A percentile compares a stretch with the other conserved stretches of the same genome.
Conservation (phyloP, 1,284 basidiomycete genomes). For the Puccinia hordei region DNA sequence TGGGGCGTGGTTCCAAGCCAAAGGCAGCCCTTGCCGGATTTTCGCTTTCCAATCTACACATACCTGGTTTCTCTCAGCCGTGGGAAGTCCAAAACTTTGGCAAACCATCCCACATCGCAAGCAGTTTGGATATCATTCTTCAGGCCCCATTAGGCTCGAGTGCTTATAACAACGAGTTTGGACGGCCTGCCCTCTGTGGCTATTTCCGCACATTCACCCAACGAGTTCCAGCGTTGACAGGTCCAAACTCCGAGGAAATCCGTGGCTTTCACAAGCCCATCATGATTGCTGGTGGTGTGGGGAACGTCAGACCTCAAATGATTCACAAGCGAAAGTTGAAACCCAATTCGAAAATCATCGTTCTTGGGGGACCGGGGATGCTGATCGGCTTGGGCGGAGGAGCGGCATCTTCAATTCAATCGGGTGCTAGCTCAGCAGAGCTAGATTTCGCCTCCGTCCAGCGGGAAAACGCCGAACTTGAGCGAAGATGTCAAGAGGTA, state of each 20-base stretch:
- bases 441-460: slow-evolving; percentile 98
- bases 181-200: slow-evolving; percentile 73
- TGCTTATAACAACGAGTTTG: slow-evolving; percentile 99
- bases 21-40: slow-evolving; percentile 94
- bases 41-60: slow-evolving; percentile 90
- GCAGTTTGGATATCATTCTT: slow-evolving; percentile 92
- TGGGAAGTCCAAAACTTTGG: slow-evolving; percentile 88
- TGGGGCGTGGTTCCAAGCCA: slow-evolving; percentile 89
- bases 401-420: slow-evolving; percentile 88
- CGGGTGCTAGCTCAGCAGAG: slow-evolving; percentile 81
- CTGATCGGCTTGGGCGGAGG: slow-evolving; percentile 96
- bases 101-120: slow-evolving; percentile 85
- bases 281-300: slow-evolving; percentile 97
- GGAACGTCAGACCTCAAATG: slow-evolving; percentile 81
- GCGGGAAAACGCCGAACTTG: slow-evolving; percentile 97
- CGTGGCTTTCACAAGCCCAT: slow-evolving; percentile 99
- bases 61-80: slow-evolving; percentile 81
- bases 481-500: slow-evolving; percentile 93
- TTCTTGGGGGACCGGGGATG: slow-evolving; percentile 95
- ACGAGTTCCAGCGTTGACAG: slow-evolving; percentile 69
- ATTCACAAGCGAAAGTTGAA: slow-evolving; percentile 75
- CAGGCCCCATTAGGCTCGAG: slow-evolving; percentile 92
- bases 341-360: slow-evolving; percentile 80
- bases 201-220: slow-evolving; percentile 57
- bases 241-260: slow-evolving; percentile 80